phyloP scores from a whole-genome alignment of 345 rosid genomes.

The Pelargonium nanum region DNA sequence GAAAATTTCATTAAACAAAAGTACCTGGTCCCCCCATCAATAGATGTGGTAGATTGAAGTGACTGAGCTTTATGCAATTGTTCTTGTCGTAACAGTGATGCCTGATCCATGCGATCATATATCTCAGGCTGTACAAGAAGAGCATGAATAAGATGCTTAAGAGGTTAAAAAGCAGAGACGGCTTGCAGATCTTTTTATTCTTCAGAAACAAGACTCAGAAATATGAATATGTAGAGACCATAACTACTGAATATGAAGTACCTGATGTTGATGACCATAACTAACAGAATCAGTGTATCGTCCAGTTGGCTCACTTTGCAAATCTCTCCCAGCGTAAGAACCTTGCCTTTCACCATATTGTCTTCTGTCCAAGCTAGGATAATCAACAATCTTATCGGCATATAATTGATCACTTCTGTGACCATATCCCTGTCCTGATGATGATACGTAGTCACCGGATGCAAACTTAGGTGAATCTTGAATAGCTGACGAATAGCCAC shows the following conservation, averaged over 20 bases:
- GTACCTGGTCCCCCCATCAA: slow-evolving; percentile 75
- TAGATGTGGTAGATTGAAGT: slow-evolving; percentile 53
- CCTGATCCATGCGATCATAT: slow-evolving; percentile 73
- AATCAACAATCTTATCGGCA: slow-evolving; percentile 65
- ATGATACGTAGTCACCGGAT: slow-evolving; percentile 53
- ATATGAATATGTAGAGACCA: background rate
- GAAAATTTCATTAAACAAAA: slow-evolving; percentile 11
- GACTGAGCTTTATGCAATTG: slow-evolving; percentile 65
- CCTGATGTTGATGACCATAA: slow-evolving; percentile 77
- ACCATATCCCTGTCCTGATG: slow-evolving; percentile 62
- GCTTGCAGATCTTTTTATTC: background rate
- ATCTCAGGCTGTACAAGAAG: slow-evolving; percentile 40
- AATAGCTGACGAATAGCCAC: slow-evolving; percentile 49
- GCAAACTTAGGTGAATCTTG: slow-evolving; percentile 74
- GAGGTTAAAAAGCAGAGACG: background rate
- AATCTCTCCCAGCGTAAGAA: slow-evolving; percentile 58
- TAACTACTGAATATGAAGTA: slow-evolving; percentile 11
- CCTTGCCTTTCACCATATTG: slow-evolving; percentile 65
- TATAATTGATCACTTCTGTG: slow-evolving; percentile 62
- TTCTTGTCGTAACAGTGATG: slow-evolving; percentile 74
- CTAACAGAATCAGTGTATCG: slow-evolving; percentile 62
- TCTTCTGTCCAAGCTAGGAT: slow-evolving; percentile 57
- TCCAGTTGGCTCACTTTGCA: slow-evolving; percentile 53
- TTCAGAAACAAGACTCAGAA: background rate
- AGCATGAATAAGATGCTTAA: background rate